Conservation (phyloP, 805 yeast species). For the Saccharomycopsis vini region DNA sequence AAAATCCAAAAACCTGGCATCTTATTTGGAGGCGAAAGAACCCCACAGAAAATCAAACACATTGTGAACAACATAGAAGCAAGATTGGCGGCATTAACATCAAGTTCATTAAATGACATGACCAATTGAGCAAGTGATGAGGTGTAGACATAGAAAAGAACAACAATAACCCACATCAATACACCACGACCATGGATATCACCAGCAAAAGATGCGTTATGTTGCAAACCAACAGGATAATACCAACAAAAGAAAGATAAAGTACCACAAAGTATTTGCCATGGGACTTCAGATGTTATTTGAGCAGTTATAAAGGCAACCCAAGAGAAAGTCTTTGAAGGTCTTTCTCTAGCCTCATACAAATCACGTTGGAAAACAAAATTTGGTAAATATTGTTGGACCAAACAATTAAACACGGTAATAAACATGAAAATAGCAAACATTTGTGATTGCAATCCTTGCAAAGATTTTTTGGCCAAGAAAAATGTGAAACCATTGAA, state of each 20-base stretch:
- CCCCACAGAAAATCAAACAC: slow-evolving; percentile 72
- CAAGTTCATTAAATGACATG: slow-evolving; percentile 50
- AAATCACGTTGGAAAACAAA: slow-evolving; percentile 51
- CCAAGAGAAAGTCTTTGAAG: slow-evolving; percentile 67
- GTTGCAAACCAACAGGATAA: slow-evolving; percentile 62
- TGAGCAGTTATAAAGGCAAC: slow-evolving; percentile 41
- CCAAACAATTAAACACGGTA: slow-evolving; percentile 41
- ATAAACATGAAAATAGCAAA: slow-evolving; percentile 49
- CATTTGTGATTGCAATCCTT: slow-evolving; percentile 60
- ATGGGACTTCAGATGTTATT: slow-evolving; percentile 57
- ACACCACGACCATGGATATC: slow-evolving; percentile 46
- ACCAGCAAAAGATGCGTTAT: slow-evolving; percentile 43
- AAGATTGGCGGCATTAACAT: slow-evolving; percentile 57
- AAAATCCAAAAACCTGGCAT: slow-evolving; percentile 74
- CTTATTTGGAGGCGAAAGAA: slow-evolving; percentile 44
- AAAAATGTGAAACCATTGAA: slow-evolving; percentile 66
- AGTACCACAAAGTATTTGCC: slow-evolving; percentile 53
- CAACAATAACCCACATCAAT: slow-evolving; percentile 37
- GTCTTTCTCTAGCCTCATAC: slow-evolving; percentile 66
- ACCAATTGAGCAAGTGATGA: slow-evolving; percentile 51
- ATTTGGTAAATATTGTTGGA: slow-evolving; percentile 56
- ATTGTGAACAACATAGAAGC: slow-evolving; percentile 50
- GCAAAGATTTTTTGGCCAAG: slow-evolving; percentile 50
- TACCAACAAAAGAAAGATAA: slow-evolving; percentile 56
- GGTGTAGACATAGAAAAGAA: slow-evolving; percentile 44